Evolutionary conservation across 345 rosid species (phyloP), one percentile per base, ranked within the genome.

Genomic region (Arabidopsis thaliana): DNA sequence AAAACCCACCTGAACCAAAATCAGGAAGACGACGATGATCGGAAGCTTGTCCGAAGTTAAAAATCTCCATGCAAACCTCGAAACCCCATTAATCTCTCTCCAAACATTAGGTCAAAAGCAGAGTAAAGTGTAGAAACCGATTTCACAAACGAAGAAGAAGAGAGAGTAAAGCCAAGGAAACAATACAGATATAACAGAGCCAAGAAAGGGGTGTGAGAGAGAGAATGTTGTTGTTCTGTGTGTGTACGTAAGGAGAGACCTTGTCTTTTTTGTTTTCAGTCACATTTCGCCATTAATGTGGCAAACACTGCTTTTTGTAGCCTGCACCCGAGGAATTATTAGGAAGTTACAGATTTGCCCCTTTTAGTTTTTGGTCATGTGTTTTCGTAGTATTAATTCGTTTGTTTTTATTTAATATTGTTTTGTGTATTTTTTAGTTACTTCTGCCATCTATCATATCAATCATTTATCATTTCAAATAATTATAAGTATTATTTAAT

Each of bases 21-120:
- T 28, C 32, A 3, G 32, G 32, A 28, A 66, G 76, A 56, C 9
- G 76, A 55, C 45, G 81, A 50, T 57, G 80, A 79, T 76, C 78
- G 0, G 75, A 32, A 79, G 60, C 69, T 59, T 76, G 67, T 55
- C 66, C 41, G 3, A 51, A 67, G 72, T 40, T 71, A 4, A 41
- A 41, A 71, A 71, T 64, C 85, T 44, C 65, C 69, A n/a, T 50
- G 69, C 34, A 85, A 77, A 53, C 28, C 80, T 22, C 61, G 81
- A 23, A 74, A 28, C 36, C 74, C 84, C 68, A 68, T 77, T 12
- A 78, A 52, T 42, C n/a, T 75, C 11, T 71, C 76, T 68, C 36
- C 74, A 51, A 79, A 80, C 85, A 84, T 84, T 63, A 20, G 1
- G 34, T 8, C 0, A 28, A 28, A 58, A 10, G 22, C 55, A 49